A percentile compares a stretch with the other conserved stretches of the same genome.
These are phyloP conservation scores for Dendryphion nanum DNA, from an alignment of 2,329 filamentous ascomycete species.

Conservation along the genomic window DNA sequence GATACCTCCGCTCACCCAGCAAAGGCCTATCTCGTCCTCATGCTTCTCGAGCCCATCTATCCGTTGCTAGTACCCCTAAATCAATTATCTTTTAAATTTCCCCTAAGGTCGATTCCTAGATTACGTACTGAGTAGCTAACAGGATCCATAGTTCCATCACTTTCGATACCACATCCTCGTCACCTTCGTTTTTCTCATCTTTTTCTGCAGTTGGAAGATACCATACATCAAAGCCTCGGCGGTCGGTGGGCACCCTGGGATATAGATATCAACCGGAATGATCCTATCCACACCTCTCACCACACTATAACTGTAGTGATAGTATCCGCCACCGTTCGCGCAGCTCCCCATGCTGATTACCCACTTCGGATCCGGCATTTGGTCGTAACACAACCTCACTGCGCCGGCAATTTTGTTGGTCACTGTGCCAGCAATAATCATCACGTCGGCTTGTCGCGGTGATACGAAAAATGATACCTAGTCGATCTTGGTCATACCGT, in stretches of 20 bases:
- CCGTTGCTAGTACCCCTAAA: too few species aligned
- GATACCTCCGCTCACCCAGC: too few species aligned
- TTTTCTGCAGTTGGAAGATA: conserved; percentile 75
- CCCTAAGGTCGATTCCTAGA: too few species aligned
- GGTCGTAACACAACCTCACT: conserved; percentile 86
- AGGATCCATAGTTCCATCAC: too few species aligned
- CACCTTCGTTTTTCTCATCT: conserved; percentile 64
- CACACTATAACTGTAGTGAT: conserved; percentile 82
- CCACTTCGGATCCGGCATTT: conserved; percentile 92
- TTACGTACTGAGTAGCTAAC: too few species aligned
- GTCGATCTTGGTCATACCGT: conserved; percentile 87
- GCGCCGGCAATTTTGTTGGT: conserved; percentile 97
- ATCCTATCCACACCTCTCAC: conserved; percentile 76
- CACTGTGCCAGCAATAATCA: conserved; percentile 91
- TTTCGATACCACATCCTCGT: conserved; percentile 60
- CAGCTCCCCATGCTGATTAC: conserved; percentile 83
- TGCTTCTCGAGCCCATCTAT: too few species aligned
- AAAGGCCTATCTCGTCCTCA: too few species aligned
- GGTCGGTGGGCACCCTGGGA: conserved; percentile 68
- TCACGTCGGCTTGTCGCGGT: conserved; percentile 85
- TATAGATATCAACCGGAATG: conserved; percentile 80
- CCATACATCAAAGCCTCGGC: conserved; percentile 58
- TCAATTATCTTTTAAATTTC: too few species aligned
- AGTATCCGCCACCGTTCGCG: conserved; percentile 82
- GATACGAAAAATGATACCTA: conserved; percentile 92